These are phyloP conservation scores for Aleurites moluccanus DNA, from an alignment of 441 rosid genomes.

Conservation along the genomic window DNA sequence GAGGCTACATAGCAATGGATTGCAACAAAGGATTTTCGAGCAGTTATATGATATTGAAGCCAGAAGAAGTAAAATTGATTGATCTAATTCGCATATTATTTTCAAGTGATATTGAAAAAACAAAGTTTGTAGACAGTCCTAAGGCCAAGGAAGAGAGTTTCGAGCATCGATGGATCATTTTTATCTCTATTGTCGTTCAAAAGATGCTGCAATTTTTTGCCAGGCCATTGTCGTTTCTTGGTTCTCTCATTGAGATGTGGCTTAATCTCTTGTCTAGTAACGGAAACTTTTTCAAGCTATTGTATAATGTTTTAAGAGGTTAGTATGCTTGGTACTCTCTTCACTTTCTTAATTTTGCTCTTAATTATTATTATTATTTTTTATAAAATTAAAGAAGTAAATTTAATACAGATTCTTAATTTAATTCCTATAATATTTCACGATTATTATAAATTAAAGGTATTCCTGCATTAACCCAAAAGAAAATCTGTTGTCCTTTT, in stretches of 20 bases:
- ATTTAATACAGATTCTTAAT: too few species aligned
- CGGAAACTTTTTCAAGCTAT: constrained; percentile 30
- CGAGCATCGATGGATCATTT: constrained; percentile 46
- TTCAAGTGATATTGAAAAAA: constrained; percentile 34
- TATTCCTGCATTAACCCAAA: too few species aligned
- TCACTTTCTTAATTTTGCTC: not conserved
- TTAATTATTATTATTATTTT: not conserved
- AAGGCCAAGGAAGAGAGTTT: constrained; percentile 38
- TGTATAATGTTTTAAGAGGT: constrained; percentile 43
- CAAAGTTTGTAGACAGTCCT: constrained; percentile 43
- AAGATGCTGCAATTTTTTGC: constrained; percentile 38
- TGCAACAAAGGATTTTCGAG: constrained; percentile 42
- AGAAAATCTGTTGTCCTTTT: too few species aligned
- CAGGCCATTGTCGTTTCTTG: constrained; percentile 40
- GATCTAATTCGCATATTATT: constrained; percentile 48
- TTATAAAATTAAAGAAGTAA: too few species aligned
- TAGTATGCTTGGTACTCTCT: not conserved
- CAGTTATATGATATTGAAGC: constrained; percentile 48
- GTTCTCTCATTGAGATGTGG: constrained; percentile 41
- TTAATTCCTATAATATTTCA: too few species aligned
- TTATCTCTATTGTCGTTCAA: constrained; percentile 47
- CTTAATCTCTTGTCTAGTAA: constrained; percentile 49
- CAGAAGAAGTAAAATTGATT: constrained; percentile 41
- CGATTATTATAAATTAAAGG: too few species aligned
- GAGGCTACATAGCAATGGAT: constrained; percentile 7